Conservation (phyloP, 2,329 filamentous ascomycete genomes). For the Sphaerulina musiva region DNA sequence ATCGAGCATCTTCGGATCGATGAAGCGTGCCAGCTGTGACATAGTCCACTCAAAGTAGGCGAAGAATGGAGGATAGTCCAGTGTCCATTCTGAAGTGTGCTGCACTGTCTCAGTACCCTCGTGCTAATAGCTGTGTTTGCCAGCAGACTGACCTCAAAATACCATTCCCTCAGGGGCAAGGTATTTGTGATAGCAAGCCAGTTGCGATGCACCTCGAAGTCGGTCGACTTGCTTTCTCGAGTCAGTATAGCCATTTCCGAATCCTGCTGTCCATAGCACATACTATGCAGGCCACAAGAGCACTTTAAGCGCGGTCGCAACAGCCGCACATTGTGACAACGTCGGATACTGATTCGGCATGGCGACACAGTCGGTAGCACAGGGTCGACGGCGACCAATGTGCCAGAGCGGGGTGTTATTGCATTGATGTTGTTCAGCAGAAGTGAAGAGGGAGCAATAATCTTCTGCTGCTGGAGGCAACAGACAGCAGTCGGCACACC, state of each 20-base stretch:
- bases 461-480: not conserved
- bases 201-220: slow-evolving; percentile 98
- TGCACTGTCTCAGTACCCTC: slow-evolving; percentile 30
- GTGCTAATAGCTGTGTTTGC: too few species aligned
- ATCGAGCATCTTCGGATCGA: slow-evolving; percentile 74
- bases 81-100: slow-evolving; percentile 97
- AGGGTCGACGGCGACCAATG: slow-evolving; percentile 7
- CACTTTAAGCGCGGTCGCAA: slow-evolving; percentile 82
- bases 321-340: slow-evolving; percentile 78
- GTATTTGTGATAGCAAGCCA: slow-evolving; percentile 96
- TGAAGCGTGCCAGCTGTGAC: slow-evolving; percentile 69
- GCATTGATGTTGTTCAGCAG: slow-evolving; percentile 1
- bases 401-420: slow-evolving; percentile 8
- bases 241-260: slow-evolving; percentile 1
- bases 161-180: slow-evolving; percentile 82
- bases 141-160: slow-evolving; percentile 61
- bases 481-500: not conserved
- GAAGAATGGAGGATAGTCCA: slow-evolving; percentile 98
- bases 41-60: slow-evolving; percentile 93
- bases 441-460: not conserved
- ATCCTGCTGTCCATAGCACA: slow-evolving; percentile 36
- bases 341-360: slow-evolving; percentile 83
- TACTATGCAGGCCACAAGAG: slow-evolving; percentile 93
- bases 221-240: slow-evolving; percentile 77
- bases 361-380: not conserved